phyloP scores from a whole-genome alignment of 495 filamentous ascomycete genomes.

The Penicillium crystallinum region DNA sequence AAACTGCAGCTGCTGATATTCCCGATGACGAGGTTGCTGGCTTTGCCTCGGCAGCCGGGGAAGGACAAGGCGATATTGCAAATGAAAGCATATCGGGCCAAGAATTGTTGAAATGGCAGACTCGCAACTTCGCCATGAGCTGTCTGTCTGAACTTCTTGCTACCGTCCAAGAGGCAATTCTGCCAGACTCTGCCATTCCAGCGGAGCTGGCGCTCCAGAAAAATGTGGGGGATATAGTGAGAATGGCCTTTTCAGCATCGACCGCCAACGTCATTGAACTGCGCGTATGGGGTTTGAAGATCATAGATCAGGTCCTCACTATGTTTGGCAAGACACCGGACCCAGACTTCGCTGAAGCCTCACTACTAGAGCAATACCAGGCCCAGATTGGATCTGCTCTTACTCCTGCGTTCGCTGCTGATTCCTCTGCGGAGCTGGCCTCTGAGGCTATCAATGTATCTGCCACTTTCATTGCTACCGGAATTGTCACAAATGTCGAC shows the following conservation, averaged over 20 bases:
- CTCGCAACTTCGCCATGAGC: slow-evolving; percentile 88
- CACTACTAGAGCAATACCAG: slow-evolving; percentile 95
- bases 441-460: slow-evolving; percentile 97
- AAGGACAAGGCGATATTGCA: slow-evolving; percentile 58
- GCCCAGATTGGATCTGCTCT: slow-evolving; percentile 96
- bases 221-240: slow-evolving; percentile 86
- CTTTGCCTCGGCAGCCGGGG: slow-evolving; percentile 68
- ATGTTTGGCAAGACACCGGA: slow-evolving; percentile 96
- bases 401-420: slow-evolving; percentile 90
- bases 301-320: slow-evolving; percentile 87
- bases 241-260: slow-evolving; percentile 96
- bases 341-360: slow-evolving; percentile 92
- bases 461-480: slow-evolving; percentile 90
- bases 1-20: slow-evolving; percentile 61
- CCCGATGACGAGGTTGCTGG: slow-evolving; percentile 96
- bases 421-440: slow-evolving; percentile 93
- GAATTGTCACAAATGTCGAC: slow-evolving; percentile 95
- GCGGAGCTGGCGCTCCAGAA: slow-evolving; percentile 72
- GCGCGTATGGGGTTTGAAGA: slow-evolving; percentile 81
- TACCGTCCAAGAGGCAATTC: slow-evolving; percentile 66
- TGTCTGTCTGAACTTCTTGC: slow-evolving; percentile 81
- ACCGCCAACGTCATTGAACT: slow-evolving; percentile 89
- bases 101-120: slow-evolving; percentile 92
- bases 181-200: slow-evolving; percentile 62
- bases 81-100: slow-evolving; percentile 61